Evolutionary conservation across 257 asterid genomes (phyloP).

Genomic region (Echium plantagineum): DNA sequence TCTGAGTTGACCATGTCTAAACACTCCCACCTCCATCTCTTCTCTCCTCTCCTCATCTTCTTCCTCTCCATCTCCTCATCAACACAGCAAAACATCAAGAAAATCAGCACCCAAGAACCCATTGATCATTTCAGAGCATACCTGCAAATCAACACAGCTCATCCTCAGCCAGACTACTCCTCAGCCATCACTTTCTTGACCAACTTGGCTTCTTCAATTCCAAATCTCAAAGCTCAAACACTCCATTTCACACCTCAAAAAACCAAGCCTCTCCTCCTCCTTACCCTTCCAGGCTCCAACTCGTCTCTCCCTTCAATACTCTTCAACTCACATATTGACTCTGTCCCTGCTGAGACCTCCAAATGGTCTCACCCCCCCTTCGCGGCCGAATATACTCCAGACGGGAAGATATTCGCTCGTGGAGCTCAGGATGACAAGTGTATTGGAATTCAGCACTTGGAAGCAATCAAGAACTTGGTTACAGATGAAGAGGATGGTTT

Average conservation of each 20-base stretch:
- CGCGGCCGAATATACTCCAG: neutral
- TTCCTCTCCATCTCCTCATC: conserved; percentile 12
- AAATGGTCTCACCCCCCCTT: conserved; percentile 34
- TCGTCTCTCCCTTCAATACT: conserved; percentile 67
- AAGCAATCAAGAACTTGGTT: conserved; percentile 34
- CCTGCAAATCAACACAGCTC: conserved; percentile 79
- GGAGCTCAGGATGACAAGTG: conserved; percentile 97
- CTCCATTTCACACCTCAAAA: conserved; percentile 33
- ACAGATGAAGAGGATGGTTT: too few relatives aligned
- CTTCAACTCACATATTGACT: conserved; percentile 68
- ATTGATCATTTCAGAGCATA: conserved; percentile 17
- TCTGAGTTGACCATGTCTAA: too few relatives aligned
- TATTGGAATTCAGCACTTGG: conserved; percentile 49
- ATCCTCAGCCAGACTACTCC: conserved; percentile 70
- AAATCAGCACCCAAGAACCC: neutral
- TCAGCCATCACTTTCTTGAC: conserved; percentile 53
- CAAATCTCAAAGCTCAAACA: conserved; percentile 29
- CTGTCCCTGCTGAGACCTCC: conserved; percentile 80
- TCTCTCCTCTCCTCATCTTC: conserved; percentile 2
- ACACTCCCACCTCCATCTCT: neutral
- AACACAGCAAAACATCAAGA: neutral
- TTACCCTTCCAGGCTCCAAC: conserved; percentile 69
- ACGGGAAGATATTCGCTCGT: conserved; percentile 68
- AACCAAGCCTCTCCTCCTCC: conserved; percentile 50
- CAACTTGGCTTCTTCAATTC: conserved; percentile 51